Conservation (phyloP, 257 asterid species). For the Vinca minor region DNA sequence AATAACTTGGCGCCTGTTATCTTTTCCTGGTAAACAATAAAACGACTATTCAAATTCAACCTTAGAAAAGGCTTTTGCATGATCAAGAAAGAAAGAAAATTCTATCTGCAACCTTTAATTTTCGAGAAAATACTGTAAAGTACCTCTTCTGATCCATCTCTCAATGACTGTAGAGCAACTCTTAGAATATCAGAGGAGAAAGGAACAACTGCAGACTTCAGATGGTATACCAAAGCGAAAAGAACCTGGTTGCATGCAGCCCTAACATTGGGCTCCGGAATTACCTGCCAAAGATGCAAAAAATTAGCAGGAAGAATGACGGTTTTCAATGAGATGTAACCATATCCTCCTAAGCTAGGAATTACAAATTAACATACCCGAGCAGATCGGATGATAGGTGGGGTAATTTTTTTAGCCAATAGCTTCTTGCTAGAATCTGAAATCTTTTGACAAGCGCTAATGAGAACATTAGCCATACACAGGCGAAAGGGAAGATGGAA, state of each 20-base stretch:
- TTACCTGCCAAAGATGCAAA: slow-evolving; percentile 31
- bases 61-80: not conserved
- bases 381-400: slow-evolving; percentile 36
- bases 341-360: not conserved
- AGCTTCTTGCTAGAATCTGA: slow-evolving; percentile 45
- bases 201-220: slow-evolving; percentile 53
- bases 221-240: slow-evolving; percentile 59
- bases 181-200: slow-evolving; percentile 46
- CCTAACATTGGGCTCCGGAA: slow-evolving; percentile 43
- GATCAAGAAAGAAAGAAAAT: no score
- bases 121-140: not conserved
- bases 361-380: slow-evolving; percentile 24
- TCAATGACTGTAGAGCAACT: slow-evolving; percentile 50
- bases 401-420: slow-evolving; percentile 45
- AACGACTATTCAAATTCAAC: not conserved
- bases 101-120: no score
- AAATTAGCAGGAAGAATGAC: not conserved
- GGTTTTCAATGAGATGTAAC: not conserved
- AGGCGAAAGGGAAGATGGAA: slow-evolving; percentile 48
- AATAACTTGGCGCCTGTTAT: slow-evolving; percentile 59
- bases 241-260: slow-evolving; percentile 78
- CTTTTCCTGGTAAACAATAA: slow-evolving; percentile 48
- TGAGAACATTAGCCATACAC: slow-evolving; percentile 88
- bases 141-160: slow-evolving; percentile 66
- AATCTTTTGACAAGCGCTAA: slow-evolving; percentile 79